Conservation (phyloP, 2,329 filamentous ascomycete genomes). For the Incumbomyces lentus region DNA sequence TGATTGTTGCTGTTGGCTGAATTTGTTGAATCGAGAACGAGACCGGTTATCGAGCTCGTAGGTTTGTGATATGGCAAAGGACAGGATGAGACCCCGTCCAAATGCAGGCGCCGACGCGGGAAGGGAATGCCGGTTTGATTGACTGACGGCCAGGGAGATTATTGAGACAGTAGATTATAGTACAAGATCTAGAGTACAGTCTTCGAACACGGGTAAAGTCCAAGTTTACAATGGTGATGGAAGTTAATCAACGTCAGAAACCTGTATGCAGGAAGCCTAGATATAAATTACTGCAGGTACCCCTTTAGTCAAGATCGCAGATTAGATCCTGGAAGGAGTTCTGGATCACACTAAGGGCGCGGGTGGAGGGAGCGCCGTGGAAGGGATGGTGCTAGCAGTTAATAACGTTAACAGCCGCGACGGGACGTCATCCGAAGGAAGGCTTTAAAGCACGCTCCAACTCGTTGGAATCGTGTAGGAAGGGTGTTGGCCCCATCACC, state of each 20-base stretch:
- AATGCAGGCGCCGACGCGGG: slow-evolving; percentile 7
- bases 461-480: not conserved
- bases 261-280: not conserved
- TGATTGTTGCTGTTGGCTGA: slow-evolving; percentile 1
- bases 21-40: slow-evolving; percentile 2
- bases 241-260: slow-evolving; percentile 4
- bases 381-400: slow-evolving; percentile 2
- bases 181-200: slow-evolving; percentile 2
- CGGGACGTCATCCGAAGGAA: slow-evolving; percentile 2
- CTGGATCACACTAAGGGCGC: not conserved
- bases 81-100: slow-evolving; percentile 4
- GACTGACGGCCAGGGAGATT: slow-evolving; percentile 6
- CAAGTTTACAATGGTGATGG: not conserved
- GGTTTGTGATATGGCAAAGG: slow-evolving; percentile 6
- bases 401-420: slow-evolving; percentile 5
- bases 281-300: slow-evolving; percentile 8
- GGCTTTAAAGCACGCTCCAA: not conserved
- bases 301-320: slow-evolving; percentile 4
- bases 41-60: slow-evolving; percentile 1
- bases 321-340: not conserved
- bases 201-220: not conserved
- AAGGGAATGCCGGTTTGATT: slow-evolving; percentile 4
- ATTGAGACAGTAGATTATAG: not conserved
- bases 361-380: slow-evolving; percentile 4
- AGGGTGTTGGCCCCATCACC: not conserved